phyloP scores from a whole-genome alignment of 78 protist species.

The Dictyostelium capitatum region DNA sequence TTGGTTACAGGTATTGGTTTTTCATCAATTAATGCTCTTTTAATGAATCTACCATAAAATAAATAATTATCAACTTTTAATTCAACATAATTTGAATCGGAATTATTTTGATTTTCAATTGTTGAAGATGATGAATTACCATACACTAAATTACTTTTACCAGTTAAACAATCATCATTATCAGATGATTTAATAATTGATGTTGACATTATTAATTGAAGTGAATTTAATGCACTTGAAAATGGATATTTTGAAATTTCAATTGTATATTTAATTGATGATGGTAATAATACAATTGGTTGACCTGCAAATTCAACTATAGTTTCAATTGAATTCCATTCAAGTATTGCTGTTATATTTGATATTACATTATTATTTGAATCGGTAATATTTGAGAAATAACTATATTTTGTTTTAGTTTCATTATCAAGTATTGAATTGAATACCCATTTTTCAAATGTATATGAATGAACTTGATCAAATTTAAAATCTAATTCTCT shows the following conservation, averaged over 20 bases:
- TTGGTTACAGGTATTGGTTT: neutral
- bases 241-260: neutral
- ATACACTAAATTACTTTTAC: neutral
- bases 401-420: neutral
- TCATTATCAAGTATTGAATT: neutral
- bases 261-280: slow-evolving; percentile 18
- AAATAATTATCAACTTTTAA: slow-evolving; percentile 2
- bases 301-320: neutral
- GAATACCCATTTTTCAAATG: neutral
- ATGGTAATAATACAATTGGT: neutral
- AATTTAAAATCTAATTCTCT: neutral
- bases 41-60: slow-evolving; percentile 29
- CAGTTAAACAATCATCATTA: neutral
- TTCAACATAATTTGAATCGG: slow-evolving; percentile 7
- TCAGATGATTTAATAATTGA: neutral
- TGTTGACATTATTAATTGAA: slow-evolving; percentile 4
- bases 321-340: neutral
- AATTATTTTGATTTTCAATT: neutral
- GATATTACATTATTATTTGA: neutral
- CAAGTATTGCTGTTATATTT: neutral
- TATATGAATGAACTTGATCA: neutral
- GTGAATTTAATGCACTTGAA: neutral
- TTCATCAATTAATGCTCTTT: slow-evolving; percentile 14
- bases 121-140: neutral
- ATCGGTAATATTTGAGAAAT: neutral